These are phyloP conservation scores for Plectranthus barbatus DNA, from an alignment of 257 asterid genomes.

Conservation along the genomic window DNA sequence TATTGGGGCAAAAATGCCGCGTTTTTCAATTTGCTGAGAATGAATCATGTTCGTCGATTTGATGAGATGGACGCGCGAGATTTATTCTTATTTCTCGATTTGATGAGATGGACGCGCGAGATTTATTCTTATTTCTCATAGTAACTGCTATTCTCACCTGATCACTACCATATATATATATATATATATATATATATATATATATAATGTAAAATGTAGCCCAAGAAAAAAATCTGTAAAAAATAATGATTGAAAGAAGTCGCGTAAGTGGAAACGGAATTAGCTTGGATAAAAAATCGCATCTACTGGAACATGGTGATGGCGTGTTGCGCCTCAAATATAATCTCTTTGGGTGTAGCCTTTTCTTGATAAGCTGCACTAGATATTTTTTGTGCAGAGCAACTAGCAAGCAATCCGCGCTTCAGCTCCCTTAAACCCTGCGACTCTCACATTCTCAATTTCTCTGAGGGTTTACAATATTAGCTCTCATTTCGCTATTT, in stretches of 20 bases:
- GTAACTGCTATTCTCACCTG: no score
- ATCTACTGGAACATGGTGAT: not conserved
- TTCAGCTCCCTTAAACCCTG: constrained; percentile 38
- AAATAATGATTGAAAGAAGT: not conserved
- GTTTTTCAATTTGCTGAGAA: no score
- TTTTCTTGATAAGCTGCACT: constrained; percentile 32
- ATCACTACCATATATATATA: no score
- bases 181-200: no score
- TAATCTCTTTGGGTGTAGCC: not conserved
- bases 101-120: no score
- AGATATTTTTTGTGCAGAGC: constrained; percentile 24
- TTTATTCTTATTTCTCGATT: no score
- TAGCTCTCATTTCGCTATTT: constrained; percentile 2
- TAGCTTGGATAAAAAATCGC: constrained; percentile 1
- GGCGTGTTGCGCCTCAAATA: constrained; percentile 11
- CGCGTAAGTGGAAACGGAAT: not conserved
- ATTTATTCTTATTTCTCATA: no score
- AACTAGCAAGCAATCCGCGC: no score
- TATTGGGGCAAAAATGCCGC: no score
- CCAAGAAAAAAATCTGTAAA: not conserved
- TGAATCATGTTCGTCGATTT: no score
- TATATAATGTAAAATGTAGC: no score
- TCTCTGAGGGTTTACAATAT: constrained; percentile 22
- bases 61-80: no score
- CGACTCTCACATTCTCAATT: constrained; percentile 7